phyloP scores from a whole-genome alignment of 345 rosid genomes.

The Corymbia maculata region DNA sequence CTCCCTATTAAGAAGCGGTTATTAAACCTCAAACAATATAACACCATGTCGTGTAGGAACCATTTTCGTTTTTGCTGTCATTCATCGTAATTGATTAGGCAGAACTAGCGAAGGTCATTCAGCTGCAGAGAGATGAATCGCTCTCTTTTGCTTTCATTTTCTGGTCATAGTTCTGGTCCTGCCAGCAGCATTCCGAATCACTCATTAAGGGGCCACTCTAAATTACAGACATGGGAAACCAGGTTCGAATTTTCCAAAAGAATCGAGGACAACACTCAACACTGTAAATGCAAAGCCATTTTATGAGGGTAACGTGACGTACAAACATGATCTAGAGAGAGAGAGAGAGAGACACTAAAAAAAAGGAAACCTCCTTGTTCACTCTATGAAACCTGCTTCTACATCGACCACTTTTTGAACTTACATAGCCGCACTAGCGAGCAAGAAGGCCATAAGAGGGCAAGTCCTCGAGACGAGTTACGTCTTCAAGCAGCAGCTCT shows the following conservation, averaged over 20 bases:
- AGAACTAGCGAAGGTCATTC: not conserved
- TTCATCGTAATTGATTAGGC: not conserved
- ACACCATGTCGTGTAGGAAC: not conserved
- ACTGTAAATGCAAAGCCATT: not conserved
- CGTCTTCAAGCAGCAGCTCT: constrained; percentile 74
- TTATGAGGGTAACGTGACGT: not conserved
- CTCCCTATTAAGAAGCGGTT: not conserved
- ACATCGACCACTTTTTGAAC: constrained; percentile 7
- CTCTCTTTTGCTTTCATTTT: not conserved
- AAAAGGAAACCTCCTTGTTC: not conserved
- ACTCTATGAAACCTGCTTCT: constrained; percentile 10
- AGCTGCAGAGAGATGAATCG: not conserved
- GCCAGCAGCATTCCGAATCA: not conserved
- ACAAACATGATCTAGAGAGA: not conserved
- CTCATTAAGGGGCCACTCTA: not conserved
- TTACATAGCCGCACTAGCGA: constrained; percentile 9
- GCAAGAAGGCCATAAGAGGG: constrained; percentile 71
- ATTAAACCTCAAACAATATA: not conserved
- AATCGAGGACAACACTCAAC: not conserved
- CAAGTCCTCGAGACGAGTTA: constrained; percentile 65
- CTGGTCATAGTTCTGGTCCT: not conserved
- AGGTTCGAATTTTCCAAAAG: not conserved
- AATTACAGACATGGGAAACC: not conserved
- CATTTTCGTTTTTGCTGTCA: not conserved
- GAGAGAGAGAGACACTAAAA: not conserved